Percentiles rank a stretch among this genome's conserved stretches.
Conservation (phyloP, 768 basidiomycete genomes). For the Cystobasidium tubakii region DNA sequence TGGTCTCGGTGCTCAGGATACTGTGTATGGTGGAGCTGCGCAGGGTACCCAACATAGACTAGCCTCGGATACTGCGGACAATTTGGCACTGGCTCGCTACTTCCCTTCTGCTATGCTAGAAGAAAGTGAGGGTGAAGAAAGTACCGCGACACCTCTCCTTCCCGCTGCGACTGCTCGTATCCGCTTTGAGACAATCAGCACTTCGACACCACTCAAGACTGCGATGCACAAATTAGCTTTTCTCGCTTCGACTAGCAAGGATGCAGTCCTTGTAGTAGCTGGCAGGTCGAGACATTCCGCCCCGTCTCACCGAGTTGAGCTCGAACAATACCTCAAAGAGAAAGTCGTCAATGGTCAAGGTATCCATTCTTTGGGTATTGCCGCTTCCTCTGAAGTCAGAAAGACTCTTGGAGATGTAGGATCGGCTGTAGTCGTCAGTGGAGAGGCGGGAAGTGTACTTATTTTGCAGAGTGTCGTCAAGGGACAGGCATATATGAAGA, state of each 20-base stretch:
- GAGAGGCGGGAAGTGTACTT: slow-evolving; percentile 28
- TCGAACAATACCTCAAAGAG: slow-evolving; percentile 35
- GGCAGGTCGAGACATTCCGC: slow-evolving; percentile 64
- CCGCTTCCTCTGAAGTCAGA: slow-evolving; percentile 33
- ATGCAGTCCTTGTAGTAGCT: slow-evolving; percentile 62
- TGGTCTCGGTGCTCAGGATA: slow-evolving; percentile 24
- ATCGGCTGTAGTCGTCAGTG: slow-evolving; percentile 22
- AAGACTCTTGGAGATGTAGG: slow-evolving; percentile 38
- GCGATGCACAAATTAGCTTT: slow-evolving; percentile 57
- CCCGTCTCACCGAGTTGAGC: slow-evolving; percentile 56
- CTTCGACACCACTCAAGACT: slow-evolving; percentile 48
- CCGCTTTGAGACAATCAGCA: slow-evolving; percentile 55
- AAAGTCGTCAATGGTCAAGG: slow-evolving; percentile 15
- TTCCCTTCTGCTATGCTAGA: slow-evolving; percentile 48
- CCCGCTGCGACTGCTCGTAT: slow-evolving; percentile 53
- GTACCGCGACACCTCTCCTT: slow-evolving; percentile 45
- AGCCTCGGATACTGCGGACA: slow-evolving; percentile 75
- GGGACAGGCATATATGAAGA: slow-evolving; percentile 8
- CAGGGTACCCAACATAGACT: slow-evolving; percentile 61
- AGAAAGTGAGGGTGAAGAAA: slow-evolving; percentile 42
- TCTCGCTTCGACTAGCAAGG: slow-evolving; percentile 51
- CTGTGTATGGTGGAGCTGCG: slow-evolving; percentile 49
- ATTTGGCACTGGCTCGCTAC: slow-evolving; percentile 66
- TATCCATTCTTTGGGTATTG: slow-evolving; percentile 28
- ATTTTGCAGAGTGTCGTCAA: slow-evolving; percentile 35